A percentile compares a stretch with the other conserved stretches of the same genome.
Conservation (phyloP, 768 basidiomycete species). For the Neoboletus brunneissimus region DNA sequence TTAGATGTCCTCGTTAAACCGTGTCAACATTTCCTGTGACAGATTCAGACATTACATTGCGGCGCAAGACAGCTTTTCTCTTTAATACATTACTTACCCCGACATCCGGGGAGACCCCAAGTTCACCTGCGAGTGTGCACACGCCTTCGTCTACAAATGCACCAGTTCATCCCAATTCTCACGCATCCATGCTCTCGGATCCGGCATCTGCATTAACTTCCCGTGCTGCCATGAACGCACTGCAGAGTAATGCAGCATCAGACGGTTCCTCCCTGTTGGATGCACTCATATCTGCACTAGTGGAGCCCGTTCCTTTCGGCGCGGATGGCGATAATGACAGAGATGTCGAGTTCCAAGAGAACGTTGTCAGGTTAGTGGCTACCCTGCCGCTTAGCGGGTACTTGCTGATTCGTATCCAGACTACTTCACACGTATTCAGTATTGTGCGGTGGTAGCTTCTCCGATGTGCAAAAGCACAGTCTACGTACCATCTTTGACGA, state of each 20-base stretch:
- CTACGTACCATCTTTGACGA: slow-evolving; percentile 29
- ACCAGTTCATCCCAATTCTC: slow-evolving; percentile 69
- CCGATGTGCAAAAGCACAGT: slow-evolving; percentile 28
- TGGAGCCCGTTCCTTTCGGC: slow-evolving; percentile 58
- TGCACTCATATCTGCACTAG: slow-evolving; percentile 50
- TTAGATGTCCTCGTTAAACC: background rate
- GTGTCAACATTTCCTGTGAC: slow-evolving; percentile 3
- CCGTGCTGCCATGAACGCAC: slow-evolving; percentile 44
- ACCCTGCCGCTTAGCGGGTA: background rate
- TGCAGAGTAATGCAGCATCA: slow-evolving; percentile 37
- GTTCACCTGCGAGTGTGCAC: slow-evolving; percentile 15
- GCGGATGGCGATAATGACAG: slow-evolving; percentile 62
- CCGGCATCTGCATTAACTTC: slow-evolving; percentile 54
- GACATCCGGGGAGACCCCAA: slow-evolving; percentile 16
- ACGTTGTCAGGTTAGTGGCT: slow-evolving; percentile 47
- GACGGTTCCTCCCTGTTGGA: slow-evolving; percentile 39
- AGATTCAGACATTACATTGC: slow-evolving; percentile 78
- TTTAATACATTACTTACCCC: slow-evolving; percentile 69
- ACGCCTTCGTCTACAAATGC: slow-evolving; percentile 23
- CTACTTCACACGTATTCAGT: slow-evolving; percentile 52
- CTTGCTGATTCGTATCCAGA: slow-evolving; percentile 28
- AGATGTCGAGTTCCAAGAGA: slow-evolving; percentile 67
- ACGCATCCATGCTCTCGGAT: slow-evolving; percentile 58
- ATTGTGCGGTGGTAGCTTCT: slow-evolving; percentile 37
- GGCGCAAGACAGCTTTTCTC: slow-evolving; percentile 78